These are phyloP conservation scores for Rhodotorula sp. DNA, from an alignment of 1,284 basidiomycete genomes.

Conservation along the genomic window DNA sequence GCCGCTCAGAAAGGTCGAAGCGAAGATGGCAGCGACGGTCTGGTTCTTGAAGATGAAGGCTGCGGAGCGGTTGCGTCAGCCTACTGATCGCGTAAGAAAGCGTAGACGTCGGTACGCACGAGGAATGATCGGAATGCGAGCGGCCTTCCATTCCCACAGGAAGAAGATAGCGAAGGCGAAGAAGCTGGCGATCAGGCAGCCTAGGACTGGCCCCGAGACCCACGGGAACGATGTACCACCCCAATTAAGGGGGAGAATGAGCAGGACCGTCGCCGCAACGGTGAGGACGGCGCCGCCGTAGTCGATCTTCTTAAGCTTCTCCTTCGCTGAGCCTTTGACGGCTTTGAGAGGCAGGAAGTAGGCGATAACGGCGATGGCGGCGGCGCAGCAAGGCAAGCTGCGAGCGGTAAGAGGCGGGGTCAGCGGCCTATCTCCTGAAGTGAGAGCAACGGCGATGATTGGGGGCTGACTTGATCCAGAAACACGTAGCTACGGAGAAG, in stretches of 20 bases:
- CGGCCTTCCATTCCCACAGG: constrained; percentile 68
- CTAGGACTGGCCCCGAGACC: constrained; percentile 43
- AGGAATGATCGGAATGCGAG: constrained; percentile 57
- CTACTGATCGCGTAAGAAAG: too few relatives aligned
- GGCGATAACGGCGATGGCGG: constrained; percentile 58
- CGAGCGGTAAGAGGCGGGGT: constrained; percentile 17
- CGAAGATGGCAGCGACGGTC: constrained; percentile 68
- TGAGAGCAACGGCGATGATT: neutral
- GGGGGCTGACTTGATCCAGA: constrained; percentile 18
- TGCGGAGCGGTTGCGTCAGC: constrained; percentile 39
- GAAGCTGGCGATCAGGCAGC: constrained; percentile 27
- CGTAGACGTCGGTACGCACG: constrained; percentile 21
- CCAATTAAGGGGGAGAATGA: constrained; percentile 72
- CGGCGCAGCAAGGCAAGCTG: constrained; percentile 51
- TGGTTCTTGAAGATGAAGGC: constrained; percentile 68
- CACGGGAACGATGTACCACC: constrained; percentile 49
- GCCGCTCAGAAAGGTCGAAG: constrained; percentile 60
- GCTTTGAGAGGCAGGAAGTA: constrained; percentile 65
- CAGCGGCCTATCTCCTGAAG: neutral
- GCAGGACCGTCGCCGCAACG: constrained; percentile 58
- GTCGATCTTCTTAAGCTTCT: constrained; percentile 66
- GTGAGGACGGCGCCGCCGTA: constrained; percentile 63
- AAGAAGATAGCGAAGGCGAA: constrained; percentile 57
- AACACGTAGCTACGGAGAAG: constrained; percentile 39
- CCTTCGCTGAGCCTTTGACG: constrained; percentile 60